These are phyloP conservation scores for Cystofilobasidium ferigula DNA, from an alignment of 768 basidiomycete genomes.

Conservation along the genomic window DNA sequence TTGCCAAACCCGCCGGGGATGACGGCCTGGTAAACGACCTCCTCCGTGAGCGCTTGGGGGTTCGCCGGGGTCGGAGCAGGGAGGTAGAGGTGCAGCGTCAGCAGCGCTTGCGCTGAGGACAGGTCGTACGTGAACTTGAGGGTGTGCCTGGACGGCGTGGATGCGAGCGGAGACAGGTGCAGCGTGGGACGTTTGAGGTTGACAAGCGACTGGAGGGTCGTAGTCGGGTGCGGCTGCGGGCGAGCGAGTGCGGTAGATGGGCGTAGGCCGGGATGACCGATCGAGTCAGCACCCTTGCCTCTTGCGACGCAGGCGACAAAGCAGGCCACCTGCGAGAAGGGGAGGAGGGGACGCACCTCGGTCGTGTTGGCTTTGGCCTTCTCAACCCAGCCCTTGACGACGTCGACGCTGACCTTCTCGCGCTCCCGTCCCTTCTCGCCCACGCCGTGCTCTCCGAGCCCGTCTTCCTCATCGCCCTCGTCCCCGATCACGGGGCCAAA, in stretches of 20 bases:
- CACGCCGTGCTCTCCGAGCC: slow-evolving; percentile 43
- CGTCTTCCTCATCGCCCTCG: slow-evolving; percentile 44
- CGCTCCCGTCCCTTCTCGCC: slow-evolving; percentile 27
- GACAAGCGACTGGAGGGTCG: slow-evolving; percentile 84
- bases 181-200: slow-evolving; percentile 86
- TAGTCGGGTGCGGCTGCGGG: slow-evolving; percentile 74
- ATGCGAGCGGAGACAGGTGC: slow-evolving; percentile 44
- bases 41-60: slow-evolving; percentile 28
- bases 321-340: background rate
- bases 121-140: slow-evolving; percentile 89
- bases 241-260: no score
- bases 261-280: slow-evolving; percentile 33
- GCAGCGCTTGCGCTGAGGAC: slow-evolving; percentile 70
- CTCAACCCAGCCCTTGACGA: slow-evolving; percentile 71
- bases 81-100: slow-evolving; percentile 65
- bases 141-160: slow-evolving; percentile 48
- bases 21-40: slow-evolving; percentile 52
- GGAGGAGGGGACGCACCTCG: slow-evolving; percentile 48
- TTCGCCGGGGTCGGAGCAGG: slow-evolving; percentile 43
- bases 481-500: slow-evolving; percentile 87
- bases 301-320: background rate
- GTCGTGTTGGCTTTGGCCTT: slow-evolving; percentile 51
- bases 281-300: background rate
- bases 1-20: slow-evolving; percentile 76
- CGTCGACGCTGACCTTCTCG: slow-evolving; percentile 68